Evolutionary conservation across 176 grass and related monocot species (phyloP).

Genomic region (Oryza nivara): DNA sequence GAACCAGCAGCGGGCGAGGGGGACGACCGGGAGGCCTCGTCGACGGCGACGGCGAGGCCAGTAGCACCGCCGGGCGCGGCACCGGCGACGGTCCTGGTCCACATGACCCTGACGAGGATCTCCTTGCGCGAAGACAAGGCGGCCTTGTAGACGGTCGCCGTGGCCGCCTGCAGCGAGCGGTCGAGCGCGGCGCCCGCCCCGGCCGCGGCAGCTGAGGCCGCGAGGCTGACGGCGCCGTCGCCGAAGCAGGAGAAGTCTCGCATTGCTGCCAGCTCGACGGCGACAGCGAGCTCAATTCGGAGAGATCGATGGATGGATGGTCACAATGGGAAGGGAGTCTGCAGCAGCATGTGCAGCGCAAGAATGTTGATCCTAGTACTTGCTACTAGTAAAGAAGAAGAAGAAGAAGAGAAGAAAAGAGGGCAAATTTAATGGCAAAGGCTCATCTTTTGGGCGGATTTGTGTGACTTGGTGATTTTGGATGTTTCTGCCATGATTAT

Average conservation of each 20-base stretch:
- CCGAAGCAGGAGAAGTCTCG: constrained; percentile 86
- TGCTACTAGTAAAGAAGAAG: too few species aligned
- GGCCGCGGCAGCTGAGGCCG: not conserved
- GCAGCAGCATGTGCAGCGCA: not conserved
- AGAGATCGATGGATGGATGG: too few species aligned
- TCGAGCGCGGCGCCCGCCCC: too few species aligned
- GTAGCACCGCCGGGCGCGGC: not conserved
- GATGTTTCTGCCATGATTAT: not conserved
- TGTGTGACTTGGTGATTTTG: not conserved
- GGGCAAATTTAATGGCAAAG: not conserved
- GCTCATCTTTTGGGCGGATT: not conserved
- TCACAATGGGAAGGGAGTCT: too few species aligned
- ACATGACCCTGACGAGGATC: constrained; percentile 60
- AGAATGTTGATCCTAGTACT: not conserved
- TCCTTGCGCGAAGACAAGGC: constrained; percentile 53
- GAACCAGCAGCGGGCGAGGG: not conserved
- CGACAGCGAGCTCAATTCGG: not conserved
- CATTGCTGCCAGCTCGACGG: constrained; percentile 45
- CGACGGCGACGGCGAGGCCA: constrained; percentile 39
- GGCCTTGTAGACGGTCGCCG: constrained; percentile 46
- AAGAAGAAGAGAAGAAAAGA: not conserved
- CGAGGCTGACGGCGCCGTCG: constrained; percentile 55
- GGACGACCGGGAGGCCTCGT: constrained; percentile 1
- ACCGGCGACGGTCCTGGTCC: constrained; percentile 43
- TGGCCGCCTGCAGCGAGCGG: constrained; percentile 47